Evolutionary conservation across 2,329 filamentous ascomycete genomes (phyloP).

Genomic region (Alternaria triticimaculans): DNA sequence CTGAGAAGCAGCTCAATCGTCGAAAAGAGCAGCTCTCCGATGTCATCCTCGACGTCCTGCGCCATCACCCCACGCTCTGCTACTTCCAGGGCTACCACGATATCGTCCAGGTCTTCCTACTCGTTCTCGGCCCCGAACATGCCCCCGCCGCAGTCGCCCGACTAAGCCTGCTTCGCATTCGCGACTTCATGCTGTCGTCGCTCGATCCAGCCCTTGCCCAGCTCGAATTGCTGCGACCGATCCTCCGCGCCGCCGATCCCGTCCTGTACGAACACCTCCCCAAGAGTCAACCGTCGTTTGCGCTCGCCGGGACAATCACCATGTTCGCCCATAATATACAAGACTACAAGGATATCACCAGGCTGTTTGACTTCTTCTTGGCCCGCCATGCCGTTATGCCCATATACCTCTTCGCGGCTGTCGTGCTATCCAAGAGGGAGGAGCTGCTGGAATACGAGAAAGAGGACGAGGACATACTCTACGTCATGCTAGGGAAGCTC

Average conservation of each 20-base stretch:
- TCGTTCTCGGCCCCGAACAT: slow-evolving; percentile 73
- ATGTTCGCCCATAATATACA: slow-evolving; percentile 97
- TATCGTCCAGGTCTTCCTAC: slow-evolving; percentile 92
- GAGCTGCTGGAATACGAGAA: slow-evolving; percentile 85
- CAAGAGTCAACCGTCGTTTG: slow-evolving; percentile 85
- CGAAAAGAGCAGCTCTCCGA: slow-evolving; percentile 79
- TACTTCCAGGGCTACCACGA: slow-evolving; percentile 99
- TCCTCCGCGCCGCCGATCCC: slow-evolving; percentile 75
- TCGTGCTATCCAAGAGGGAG: slow-evolving; percentile 75
- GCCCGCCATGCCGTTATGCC: slow-evolving; percentile 86
- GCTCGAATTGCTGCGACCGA: slow-evolving; percentile 83
- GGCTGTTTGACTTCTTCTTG: slow-evolving; percentile 90
- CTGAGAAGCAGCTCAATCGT: slow-evolving; percentile 69
- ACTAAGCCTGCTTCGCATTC: slow-evolving; percentile 88
- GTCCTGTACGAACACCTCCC: slow-evolving; percentile 77
- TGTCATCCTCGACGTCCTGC: slow-evolving; percentile 81
- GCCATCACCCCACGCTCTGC: slow-evolving; percentile 80
- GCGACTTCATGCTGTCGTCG: slow-evolving; percentile 96
- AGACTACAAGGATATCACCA: slow-evolving; percentile 84
- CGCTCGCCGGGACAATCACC: slow-evolving; percentile 89
- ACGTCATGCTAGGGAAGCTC: slow-evolving; percentile 85
- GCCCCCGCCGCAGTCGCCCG: slow-evolving; percentile 73
- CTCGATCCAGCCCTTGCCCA: slow-evolving; percentile 82
- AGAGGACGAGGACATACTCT: slow-evolving; percentile 84
- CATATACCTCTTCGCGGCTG: slow-evolving; percentile 85